Percentiles rank a stretch among this genome's conserved stretches.
Conservation (phyloP, 2,329 filamentous ascomycete genomes). For the Lasiodiplodia theobromae region DNA sequence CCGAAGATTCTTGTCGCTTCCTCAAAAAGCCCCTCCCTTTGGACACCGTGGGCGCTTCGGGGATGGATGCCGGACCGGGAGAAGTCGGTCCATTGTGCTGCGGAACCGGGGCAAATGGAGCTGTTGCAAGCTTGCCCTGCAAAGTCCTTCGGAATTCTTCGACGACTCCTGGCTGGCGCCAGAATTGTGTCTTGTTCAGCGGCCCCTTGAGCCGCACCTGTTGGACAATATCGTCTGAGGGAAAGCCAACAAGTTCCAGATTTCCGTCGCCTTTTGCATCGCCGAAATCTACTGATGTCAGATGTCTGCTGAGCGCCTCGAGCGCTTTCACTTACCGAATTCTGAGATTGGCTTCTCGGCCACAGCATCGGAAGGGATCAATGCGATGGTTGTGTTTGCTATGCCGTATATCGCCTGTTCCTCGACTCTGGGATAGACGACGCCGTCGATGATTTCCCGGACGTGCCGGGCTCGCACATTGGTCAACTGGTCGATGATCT, state of each 20-base stretch:
- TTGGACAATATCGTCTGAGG: slow-evolving; percentile 48
- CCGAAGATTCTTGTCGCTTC: slow-evolving; percentile 33
- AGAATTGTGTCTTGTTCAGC: slow-evolving; percentile 53
- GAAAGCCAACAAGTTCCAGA: slow-evolving; percentile 50
- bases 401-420: slow-evolving; percentile 51
- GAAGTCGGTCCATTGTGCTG: slow-evolving; percentile 27
- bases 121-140: slow-evolving; percentile 38
- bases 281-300: neutral
- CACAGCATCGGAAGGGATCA: slow-evolving; percentile 51
- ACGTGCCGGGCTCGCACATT: slow-evolving; percentile 51
- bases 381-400: slow-evolving; percentile 52
- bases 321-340: neutral
- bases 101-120: slow-evolving; percentile 5
- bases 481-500: slow-evolving; percentile 46
- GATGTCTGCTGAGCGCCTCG: neutral
- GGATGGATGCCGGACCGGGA: neutral
- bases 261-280: neutral
- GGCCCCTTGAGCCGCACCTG: slow-evolving; percentile 50
- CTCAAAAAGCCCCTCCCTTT: slow-evolving; percentile 36
- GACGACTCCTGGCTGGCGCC: slow-evolving; percentile 51
- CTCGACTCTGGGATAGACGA: slow-evolving; percentile 52
- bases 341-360: slow-evolving; percentile 29
- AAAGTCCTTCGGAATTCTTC: slow-evolving; percentile 48
- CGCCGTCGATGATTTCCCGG: slow-evolving; percentile 45
- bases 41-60: slow-evolving; percentile 27